These are phyloP conservation scores for Fragilaria crotonensis DNA, from an alignment of 108 stramenopile genomes.

Conservation along the genomic window DNA sequence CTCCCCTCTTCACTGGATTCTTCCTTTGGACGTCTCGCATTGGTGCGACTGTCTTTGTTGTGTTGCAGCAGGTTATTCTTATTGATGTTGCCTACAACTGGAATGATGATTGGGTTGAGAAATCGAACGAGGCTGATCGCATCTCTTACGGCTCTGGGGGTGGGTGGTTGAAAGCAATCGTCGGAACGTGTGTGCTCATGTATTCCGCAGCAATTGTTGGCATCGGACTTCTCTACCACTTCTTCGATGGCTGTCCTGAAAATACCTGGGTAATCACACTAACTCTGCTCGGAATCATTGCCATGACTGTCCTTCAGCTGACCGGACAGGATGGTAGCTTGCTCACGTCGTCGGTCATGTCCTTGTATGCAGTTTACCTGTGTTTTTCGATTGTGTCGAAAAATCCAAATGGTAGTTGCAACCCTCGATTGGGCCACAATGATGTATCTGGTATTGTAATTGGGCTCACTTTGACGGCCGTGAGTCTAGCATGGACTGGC, in stretches of 20 bases:
- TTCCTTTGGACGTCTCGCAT: conserved; percentile 64
- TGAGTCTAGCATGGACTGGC: conserved; percentile 85
- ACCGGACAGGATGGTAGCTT: conserved; percentile 75
- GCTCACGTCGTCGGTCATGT: conserved; percentile 79
- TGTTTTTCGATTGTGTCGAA: conserved; percentile 80
- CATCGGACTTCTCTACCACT: conserved; percentile 72
- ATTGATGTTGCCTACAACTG: conserved; percentile 84
- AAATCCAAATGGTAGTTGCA: conserved; percentile 75
- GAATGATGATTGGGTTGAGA: conserved; percentile 81
- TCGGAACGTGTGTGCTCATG: conserved; percentile 46
- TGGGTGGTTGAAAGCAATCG: conserved; percentile 64
- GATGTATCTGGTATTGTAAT: conserved; percentile 68
- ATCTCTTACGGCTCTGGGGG: conserved; percentile 58
- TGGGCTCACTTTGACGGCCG: conserved; percentile 65
- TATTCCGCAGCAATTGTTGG: conserved; percentile 46
- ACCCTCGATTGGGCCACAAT: conserved; percentile 67
- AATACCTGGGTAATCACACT: conserved; percentile 80
- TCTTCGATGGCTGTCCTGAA: conserved; percentile 62
- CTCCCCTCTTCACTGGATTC: conserved; percentile 47
- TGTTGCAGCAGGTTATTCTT: conserved; percentile 76
- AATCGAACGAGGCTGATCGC: conserved; percentile 61
- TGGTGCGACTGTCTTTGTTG: conserved; percentile 55
- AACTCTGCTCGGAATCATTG: conserved; percentile 69
- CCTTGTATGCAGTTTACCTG: conserved; percentile 75
- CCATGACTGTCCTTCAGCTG: conserved; percentile 58